A percentile compares a stretch with the other conserved stretches of the same genome.
phyloP scores from a whole-genome alignment of 2,329 filamentous ascomycete genomes.

The Atkinsonella texensis region DNA sequence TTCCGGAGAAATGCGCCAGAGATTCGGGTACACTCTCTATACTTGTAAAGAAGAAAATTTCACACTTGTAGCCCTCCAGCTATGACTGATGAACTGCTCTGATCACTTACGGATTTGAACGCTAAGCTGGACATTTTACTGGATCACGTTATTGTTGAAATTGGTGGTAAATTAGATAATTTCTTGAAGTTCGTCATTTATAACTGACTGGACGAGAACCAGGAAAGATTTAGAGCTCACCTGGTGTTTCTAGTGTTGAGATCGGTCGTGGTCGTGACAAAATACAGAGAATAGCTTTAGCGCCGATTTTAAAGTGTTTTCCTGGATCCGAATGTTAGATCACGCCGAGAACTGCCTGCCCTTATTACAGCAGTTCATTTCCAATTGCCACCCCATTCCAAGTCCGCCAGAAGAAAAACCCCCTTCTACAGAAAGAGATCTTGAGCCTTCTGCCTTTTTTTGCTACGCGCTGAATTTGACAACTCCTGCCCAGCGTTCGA shows the following conservation, averaged over 20 bases:
- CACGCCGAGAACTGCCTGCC: too few relatives aligned
- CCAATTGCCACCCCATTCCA: neutral
- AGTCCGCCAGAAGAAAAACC: too few relatives aligned
- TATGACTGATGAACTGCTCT: conserved; percentile 58
- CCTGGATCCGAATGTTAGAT: too few relatives aligned
- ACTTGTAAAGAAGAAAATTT: too few relatives aligned
- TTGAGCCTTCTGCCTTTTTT: conserved; percentile 57
- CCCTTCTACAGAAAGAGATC: conserved; percentile 52
- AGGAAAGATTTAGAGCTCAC: too few relatives aligned
- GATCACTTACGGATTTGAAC: conserved; percentile 26
- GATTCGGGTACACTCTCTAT: neutral
- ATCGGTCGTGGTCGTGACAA: too few relatives aligned
- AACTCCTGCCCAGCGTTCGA: conserved; percentile 56
- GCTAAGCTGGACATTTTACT: conserved; percentile 25
- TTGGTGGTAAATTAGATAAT: conserved; percentile 40
- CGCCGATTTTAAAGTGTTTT: too few relatives aligned
- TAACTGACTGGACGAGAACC: too few relatives aligned
- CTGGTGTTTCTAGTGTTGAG: too few relatives aligned
- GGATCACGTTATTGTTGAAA: conserved; percentile 39
- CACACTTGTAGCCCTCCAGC: conserved; percentile 49
- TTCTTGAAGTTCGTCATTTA: too few relatives aligned
- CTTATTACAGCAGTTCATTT: neutral
- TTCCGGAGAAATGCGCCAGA: neutral
- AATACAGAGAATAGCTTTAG: too few relatives aligned
- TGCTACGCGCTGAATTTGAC: conserved; percentile 36